Base-by-base conservation (phyloP, 2,329 filamentous ascomycete genomes). In the Davidsoniella neocaledoniae region DNA sequence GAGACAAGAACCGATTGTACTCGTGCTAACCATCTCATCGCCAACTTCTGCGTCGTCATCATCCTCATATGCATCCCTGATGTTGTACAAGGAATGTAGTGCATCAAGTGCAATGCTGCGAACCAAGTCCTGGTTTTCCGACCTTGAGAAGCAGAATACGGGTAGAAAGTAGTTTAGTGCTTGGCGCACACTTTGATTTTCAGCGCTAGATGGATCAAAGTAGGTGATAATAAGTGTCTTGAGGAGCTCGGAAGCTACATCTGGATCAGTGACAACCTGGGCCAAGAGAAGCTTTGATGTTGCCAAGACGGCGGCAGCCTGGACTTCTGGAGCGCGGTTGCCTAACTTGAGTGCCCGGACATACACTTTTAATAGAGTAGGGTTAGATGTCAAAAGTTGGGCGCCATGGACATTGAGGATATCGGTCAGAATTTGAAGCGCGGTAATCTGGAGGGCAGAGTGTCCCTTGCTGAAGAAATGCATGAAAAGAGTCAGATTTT, bases 391-490 rank as follows among this genome's bases (percentile, higher is more conserved):
- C 4, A 86, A 70, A 14, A 95, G 76, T 53, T 94, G 76, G 0
- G 83, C 77, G 12, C 86, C 87, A 60, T 96, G 86, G 1, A 87
- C 85, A 48, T 88, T 87, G 45, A 96, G 71, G 57, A 96, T 90
- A 63, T 98, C 91, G 8, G 86, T 88, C 29, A 98, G 74, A 54
- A 94, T 93, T 55, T 96, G 86, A 29, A 96, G 68, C 0, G 87
- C 84, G 7, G 87, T 94, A 46, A 90, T 84, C 63, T 96, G 90
- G 38, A 98, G 71, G 0, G 82, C 79, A 8, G 91, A 80, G 60
- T 95, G 87, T 1, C 91, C 91, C 67, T 94, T 94, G 64, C 71
- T 83, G 67, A 93, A 95, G 69, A 94, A 95, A 62, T 94, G 88
- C 63, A 95, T 84, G 65, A 98, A 98, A 2, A 98, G 74, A 0